These are phyloP conservation scores for Lactifluus volemus DNA, from an alignment of 768 basidiomycete genomes.

Conservation along the genomic window DNA sequence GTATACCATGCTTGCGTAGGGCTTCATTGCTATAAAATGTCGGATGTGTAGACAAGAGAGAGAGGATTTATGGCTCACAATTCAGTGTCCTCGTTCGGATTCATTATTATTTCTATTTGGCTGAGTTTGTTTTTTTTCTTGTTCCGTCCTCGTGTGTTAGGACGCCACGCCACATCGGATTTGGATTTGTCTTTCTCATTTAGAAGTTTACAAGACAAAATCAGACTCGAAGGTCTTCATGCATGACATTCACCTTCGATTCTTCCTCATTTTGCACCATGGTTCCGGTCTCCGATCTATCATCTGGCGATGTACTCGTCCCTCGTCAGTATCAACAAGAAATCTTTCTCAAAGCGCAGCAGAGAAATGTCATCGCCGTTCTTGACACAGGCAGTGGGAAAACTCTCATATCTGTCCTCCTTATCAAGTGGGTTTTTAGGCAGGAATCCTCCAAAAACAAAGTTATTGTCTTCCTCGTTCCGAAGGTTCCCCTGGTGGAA, in stretches of 20 bases:
- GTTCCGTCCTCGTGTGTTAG: no score
- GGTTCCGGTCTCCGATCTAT: neutral
- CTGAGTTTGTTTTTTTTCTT: no score
- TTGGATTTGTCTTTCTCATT: neutral
- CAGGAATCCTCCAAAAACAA: slow-evolving; percentile 44
- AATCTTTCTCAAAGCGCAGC: slow-evolving; percentile 43
- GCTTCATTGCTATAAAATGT: slow-evolving; percentile 71
- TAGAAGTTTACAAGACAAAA: neutral
- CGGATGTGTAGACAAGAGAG: neutral
- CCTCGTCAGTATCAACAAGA: slow-evolving; percentile 49
- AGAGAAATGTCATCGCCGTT: slow-evolving; percentile 48
- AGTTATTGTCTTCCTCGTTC: slow-evolving; percentile 72
- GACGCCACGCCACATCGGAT: neutral
- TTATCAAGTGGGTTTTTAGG: slow-evolving; percentile 67
- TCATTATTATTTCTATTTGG: slow-evolving; percentile 37
- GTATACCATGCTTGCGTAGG: slow-evolving; percentile 84
- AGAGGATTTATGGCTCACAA: slow-evolving; percentile 58
- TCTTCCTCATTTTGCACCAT: neutral
- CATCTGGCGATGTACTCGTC: slow-evolving; percentile 17
- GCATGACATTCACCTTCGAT: neutral
- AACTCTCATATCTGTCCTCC: slow-evolving; percentile 48
- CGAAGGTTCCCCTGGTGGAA: slow-evolving; percentile 76
- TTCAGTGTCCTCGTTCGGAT: slow-evolving; percentile 91
- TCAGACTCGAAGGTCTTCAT: neutral
- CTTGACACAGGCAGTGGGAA: slow-evolving; percentile 56